Evolutionary conservation across 1,139 yeast species (phyloP), one percentile per base, ranked within the genome.

Genomic region (Nakaseomyces glabratus): DNA sequence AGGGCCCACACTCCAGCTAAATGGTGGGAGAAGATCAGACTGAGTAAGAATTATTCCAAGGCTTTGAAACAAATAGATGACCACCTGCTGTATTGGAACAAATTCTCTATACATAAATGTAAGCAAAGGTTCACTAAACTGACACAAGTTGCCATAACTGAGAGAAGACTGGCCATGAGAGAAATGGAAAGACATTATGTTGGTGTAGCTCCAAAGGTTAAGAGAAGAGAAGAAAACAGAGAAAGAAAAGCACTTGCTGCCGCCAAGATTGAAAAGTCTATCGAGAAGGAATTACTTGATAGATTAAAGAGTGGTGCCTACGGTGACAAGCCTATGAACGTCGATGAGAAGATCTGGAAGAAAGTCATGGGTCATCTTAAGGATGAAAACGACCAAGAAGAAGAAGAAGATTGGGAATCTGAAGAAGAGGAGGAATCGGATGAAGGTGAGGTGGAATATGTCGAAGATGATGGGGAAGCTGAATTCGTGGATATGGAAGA

Each of bases 261-360:
- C 14, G 98, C 98, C 21, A 82, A 82, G 67, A 82, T 90, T 49
- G 98, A 90, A 60, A 86, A 85, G 65, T 85, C 95, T 9, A 90
- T 90, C 48, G 98, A 90, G 61, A 85, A 85, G 64, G 98, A 90
- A 62, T 70, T 90, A 47, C 69, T 90, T 52, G 95, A 88, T 37
- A 76, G 98, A 63, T 73, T 90, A 52, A 90, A 90, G 74, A 78
- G 90, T 58, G 98, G 98, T 43, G 97, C 97, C 5, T 90, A 90
- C 55, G 98, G 98, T 44, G 97, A 90, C 55, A 84, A 88, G 59
- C 98, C 98, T 39, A 69, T 90, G 55, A 90, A 90, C 55, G 98
- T 90, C 29, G 97, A 90, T 51, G 96, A 88, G 55, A 79, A 78
- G 63, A 76, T 90, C 43, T 90, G 98, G 98, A 80, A 81, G 70